phyloP scores from a whole-genome alignment of 805 yeast species.

The Starmerella scarabaei region DNA sequence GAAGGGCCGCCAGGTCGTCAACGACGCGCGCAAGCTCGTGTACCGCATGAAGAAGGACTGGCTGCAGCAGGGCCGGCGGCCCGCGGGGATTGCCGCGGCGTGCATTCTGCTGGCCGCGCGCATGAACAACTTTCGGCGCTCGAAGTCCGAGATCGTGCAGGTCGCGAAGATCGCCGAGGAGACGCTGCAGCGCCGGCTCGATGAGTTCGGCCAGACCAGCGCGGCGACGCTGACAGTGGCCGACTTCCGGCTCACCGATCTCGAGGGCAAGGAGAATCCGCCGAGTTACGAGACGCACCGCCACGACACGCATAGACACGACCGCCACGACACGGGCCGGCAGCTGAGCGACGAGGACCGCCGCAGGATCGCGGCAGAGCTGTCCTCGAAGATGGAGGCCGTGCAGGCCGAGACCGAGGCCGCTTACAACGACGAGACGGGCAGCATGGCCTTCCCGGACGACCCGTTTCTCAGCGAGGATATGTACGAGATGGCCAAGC shows the following conservation, averaged over 20 bases:
- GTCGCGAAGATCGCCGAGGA: slow-evolving; percentile 92
- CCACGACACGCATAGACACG: too few relatives aligned
- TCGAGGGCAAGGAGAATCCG: slow-evolving; percentile 45
- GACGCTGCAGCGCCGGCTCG: slow-evolving; percentile 78
- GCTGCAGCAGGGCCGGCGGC: slow-evolving; percentile 93
- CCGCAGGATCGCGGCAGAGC: slow-evolving; percentile 9
- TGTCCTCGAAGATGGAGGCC: slow-evolving; percentile 1
- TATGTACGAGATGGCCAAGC: slow-evolving; percentile 20
- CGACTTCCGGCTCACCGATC: slow-evolving; percentile 48
- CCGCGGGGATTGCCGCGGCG: slow-evolving; percentile 98
- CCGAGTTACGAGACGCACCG: slow-evolving; percentile 68
- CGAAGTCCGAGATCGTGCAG: slow-evolving; percentile 86
- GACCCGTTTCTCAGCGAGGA: slow-evolving; percentile 20
- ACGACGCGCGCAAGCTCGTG: slow-evolving; percentile 77
- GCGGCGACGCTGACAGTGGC: slow-evolving; percentile 62
- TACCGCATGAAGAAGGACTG: slow-evolving; percentile 88
- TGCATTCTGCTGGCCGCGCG: slow-evolving; percentile 85
- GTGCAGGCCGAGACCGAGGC: slow-evolving; percentile 13
- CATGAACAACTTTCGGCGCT: slow-evolving; percentile 87
- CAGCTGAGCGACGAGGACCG: not conserved
- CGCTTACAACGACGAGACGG: slow-evolving; percentile 17
- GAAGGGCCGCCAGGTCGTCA: slow-evolving; percentile 49
- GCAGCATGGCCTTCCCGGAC: slow-evolving; percentile 11
- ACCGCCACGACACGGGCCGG: slow-evolving; percentile 3
- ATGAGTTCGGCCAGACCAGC: slow-evolving; percentile 69